These are phyloP conservation scores for Fagus sylvatica DNA, from an alignment of 306 rosid species.

Conservation along the genomic window DNA sequence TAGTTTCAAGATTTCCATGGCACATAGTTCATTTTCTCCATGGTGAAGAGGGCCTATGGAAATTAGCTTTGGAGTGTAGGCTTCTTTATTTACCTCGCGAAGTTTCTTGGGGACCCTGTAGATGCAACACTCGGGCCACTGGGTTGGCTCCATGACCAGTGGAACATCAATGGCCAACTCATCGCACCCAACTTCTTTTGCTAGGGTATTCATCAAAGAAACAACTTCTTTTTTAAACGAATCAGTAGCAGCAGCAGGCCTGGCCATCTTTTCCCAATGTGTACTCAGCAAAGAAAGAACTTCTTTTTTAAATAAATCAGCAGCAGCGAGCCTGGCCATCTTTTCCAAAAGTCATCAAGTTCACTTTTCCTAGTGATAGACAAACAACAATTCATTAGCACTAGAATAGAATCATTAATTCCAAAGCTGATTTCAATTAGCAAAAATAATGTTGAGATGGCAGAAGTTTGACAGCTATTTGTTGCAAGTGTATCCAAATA, in stretches of 20 bases:
- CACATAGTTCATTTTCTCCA: background rate
- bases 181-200: background rate
- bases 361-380: background rate
- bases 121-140: constrained; percentile 10
- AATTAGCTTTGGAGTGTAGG: constrained; percentile 25
- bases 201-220: too few relatives aligned
- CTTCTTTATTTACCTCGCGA: constrained; percentile 17
- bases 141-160: background rate
- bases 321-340: background rate
- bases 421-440: too few relatives aligned
- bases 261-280: too few relatives aligned
- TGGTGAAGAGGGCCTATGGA: constrained; percentile 29
- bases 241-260: too few relatives aligned
- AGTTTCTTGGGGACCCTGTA: constrained; percentile 23
- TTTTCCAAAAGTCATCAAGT: background rate
- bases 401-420: too few relatives aligned
- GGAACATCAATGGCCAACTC: background rate
- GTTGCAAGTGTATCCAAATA: too few relatives aligned
- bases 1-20: constrained; percentile 1
- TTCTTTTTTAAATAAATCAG: background rate
- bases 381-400: too few relatives aligned
- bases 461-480: too few relatives aligned
- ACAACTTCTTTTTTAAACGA: too few relatives aligned
- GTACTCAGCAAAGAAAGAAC: background rate
- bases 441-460: too few relatives aligned